These are phyloP conservation scores for Camptophora hylomeconis DNA, from an alignment of 2,329 filamentous ascomycete genomes.

Conservation along the genomic window DNA sequence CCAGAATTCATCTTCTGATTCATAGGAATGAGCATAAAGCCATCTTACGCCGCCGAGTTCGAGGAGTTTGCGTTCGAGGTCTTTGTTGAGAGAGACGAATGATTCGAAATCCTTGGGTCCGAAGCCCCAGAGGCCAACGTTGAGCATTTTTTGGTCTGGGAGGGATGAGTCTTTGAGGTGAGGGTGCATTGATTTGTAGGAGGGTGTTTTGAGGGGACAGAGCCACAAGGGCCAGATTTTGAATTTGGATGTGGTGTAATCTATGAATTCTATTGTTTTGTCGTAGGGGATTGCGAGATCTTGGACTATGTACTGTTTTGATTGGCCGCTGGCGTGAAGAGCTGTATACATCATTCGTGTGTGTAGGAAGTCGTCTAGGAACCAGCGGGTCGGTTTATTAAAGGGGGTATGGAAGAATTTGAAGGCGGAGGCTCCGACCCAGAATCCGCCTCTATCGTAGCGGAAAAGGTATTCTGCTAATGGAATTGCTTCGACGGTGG, in stretches of 20 bases:
- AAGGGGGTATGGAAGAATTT: conserved; percentile 49
- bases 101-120: conserved; percentile 54
- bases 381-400: conserved; percentile 43
- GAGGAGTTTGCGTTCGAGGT: conserved; percentile 55
- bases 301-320: conserved; percentile 47
- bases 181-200: conserved; percentile 1
- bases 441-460: conserved; percentile 52
- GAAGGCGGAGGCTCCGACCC: conserved; percentile 49
- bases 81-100: conserved; percentile 59
- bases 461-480: conserved; percentile 27
- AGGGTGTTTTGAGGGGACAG: conserved; percentile 32
- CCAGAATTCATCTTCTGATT: conserved; percentile 45
- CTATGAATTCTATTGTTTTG: conserved; percentile 38
- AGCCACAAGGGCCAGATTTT: conserved; percentile 45
- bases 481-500: conserved; percentile 19
- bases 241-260: conserved; percentile 34
- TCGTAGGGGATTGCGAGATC: conserved; percentile 47
- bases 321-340: conserved; percentile 44
- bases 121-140: conserved; percentile 66
- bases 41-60: conserved; percentile 69
- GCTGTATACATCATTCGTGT: conserved; percentile 51
- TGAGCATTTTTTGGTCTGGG: conserved; percentile 28
- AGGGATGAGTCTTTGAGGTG: conserved; percentile 3
- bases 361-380: conserved; percentile 48
- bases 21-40: conserved; percentile 79